phyloP scores from a whole-genome alignment of 805 yeast species.

The Metschnikowia bowlesiae region DNA sequence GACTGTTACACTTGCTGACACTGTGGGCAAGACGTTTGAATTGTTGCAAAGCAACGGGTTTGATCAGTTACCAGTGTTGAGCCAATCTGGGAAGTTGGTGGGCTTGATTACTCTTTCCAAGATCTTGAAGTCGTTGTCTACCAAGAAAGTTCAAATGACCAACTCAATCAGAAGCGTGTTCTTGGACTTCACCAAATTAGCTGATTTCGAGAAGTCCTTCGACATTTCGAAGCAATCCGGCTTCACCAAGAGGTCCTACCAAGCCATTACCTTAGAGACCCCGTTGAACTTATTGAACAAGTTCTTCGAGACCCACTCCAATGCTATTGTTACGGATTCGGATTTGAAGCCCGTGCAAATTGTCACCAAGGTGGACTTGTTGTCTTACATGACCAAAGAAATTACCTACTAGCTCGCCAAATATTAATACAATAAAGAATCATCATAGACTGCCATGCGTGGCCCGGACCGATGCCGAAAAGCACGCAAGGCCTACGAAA shows the following conservation, averaged over 20 bases:
- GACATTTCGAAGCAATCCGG: slow-evolving; percentile 53
- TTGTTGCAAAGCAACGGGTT: slow-evolving; percentile 71
- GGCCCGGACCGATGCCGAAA: background rate
- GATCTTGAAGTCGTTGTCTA: slow-evolving; percentile 62
- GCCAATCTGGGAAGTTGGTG: slow-evolving; percentile 53
- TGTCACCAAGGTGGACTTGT: slow-evolving; percentile 82
- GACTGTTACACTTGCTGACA: slow-evolving; percentile 58
- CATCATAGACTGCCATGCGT: background rate
- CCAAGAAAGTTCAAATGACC: slow-evolving; percentile 51
- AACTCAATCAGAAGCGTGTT: slow-evolving; percentile 56
- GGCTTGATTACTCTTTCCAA: slow-evolving; percentile 77
- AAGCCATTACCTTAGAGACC: slow-evolving; percentile 60
- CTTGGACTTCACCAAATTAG: slow-evolving; percentile 70
- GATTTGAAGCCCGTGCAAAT: slow-evolving; percentile 73
- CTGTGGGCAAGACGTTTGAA: slow-evolving; percentile 61
- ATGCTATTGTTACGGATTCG: slow-evolving; percentile 74
- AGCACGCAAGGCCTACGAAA: slow-evolving; percentile 46
- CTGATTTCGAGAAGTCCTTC: slow-evolving; percentile 61
- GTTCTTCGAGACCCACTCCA: slow-evolving; percentile 80
- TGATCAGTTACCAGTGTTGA: slow-evolving; percentile 80
- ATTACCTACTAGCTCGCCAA: slow-evolving; percentile 6
- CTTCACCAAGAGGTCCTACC: slow-evolving; percentile 61
- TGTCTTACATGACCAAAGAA: slow-evolving; percentile 48
- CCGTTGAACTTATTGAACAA: slow-evolving; percentile 63
- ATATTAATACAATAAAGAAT: slow-evolving; percentile 1